phyloP scores from a whole-genome alignment of 2,329 filamentous ascomycete species.

The Pseudogymnoascus sp. region DNA sequence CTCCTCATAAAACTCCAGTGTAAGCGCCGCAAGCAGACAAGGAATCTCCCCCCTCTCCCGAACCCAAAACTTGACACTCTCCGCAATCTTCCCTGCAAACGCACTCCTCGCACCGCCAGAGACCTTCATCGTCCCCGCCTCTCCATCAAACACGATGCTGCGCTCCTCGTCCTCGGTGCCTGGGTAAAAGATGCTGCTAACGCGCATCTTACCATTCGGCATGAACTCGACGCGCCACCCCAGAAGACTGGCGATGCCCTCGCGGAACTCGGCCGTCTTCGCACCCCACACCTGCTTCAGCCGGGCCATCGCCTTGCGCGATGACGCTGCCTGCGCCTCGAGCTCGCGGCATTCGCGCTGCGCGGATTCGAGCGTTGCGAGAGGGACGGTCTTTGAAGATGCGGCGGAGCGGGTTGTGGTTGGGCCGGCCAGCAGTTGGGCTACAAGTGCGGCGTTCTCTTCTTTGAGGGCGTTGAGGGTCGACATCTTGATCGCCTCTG shows the following conservation, averaged over 20 bases:
- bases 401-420: constrained; percentile 28
- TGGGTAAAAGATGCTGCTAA: constrained; percentile 78
- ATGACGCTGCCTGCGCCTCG: constrained; percentile 59
- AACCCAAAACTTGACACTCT: constrained; percentile 92
- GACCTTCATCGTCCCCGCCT: constrained; percentile 96
- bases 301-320: constrained; percentile 75
- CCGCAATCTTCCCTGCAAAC: constrained; percentile 78
- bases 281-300: constrained; percentile 88
- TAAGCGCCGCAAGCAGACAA: constrained; percentile 84
- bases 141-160: constrained; percentile 78
- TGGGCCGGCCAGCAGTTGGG: constrained; percentile 53
- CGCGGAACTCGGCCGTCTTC: constrained; percentile 90
- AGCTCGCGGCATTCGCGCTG: constrained; percentile 69
- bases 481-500: constrained; percentile 73
- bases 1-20: constrained; percentile 86
- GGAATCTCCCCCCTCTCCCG: constrained; percentile 89
- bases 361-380: constrained; percentile 66
- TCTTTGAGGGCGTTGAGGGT: constrained; percentile 70
- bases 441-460: constrained; percentile 77
- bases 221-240: constrained; percentile 95
- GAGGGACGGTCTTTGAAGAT: constrained; percentile 59
- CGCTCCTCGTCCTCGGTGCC: constrained; percentile 54
- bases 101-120: constrained; percentile 78
- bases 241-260: constrained; percentile 83
- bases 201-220: constrained; percentile 91